Evolutionary conservation across 2,329 filamentous ascomycete species (phyloP).

Genomic region (Penicillium sp.): DNA sequence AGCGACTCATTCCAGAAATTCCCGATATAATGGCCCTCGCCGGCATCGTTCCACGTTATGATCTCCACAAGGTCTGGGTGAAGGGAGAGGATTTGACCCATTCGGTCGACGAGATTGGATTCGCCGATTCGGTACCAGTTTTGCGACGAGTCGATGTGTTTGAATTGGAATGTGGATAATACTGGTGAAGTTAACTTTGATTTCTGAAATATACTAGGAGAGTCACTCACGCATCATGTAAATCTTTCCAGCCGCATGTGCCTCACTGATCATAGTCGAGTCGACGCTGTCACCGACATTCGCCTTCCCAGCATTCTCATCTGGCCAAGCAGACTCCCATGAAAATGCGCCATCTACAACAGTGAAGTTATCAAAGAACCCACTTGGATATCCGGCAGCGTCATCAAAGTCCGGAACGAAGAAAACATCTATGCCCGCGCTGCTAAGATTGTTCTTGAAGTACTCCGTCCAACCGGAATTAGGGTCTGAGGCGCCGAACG

Average conservation of each 20-base stretch:
- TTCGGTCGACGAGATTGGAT: slow-evolving; percentile 31
- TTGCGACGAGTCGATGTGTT: slow-evolving; percentile 26
- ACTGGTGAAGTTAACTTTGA: slow-evolving; percentile 12
- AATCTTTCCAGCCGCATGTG: slow-evolving; percentile 26
- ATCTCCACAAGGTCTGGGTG: slow-evolving; percentile 38
- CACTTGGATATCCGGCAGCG: slow-evolving; percentile 16
- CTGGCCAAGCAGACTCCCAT: slow-evolving; percentile 36
- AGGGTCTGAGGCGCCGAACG: slow-evolving; percentile 17
- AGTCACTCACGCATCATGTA: slow-evolving; percentile 35
- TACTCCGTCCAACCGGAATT: slow-evolving; percentile 15
- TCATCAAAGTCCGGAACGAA: slow-evolving; percentile 31
- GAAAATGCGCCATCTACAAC: slow-evolving; percentile 34
- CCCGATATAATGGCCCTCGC: slow-evolving; percentile 40
- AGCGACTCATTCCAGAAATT: slow-evolving; percentile 36
- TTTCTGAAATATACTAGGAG: neutral
- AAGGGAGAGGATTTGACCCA: slow-evolving; percentile 27
- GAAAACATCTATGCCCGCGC: slow-evolving; percentile 24
- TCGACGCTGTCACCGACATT: slow-evolving; percentile 28
- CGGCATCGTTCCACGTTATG: slow-evolving; percentile 41
- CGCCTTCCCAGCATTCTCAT: slow-evolving; percentile 17
- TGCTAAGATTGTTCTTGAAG: slow-evolving; percentile 22
- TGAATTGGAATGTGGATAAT: slow-evolving; percentile 37
- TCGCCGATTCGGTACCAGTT: slow-evolving; percentile 39
- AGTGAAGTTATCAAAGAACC: slow-evolving; percentile 22
- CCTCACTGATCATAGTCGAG: slow-evolving; percentile 24